Evolutionary conservation across 371 early-diverging fungal species (phyloP), one percentile per base, ranked within the genome.

Genomic region (Dipsacomyces acuminosporus): DNA sequence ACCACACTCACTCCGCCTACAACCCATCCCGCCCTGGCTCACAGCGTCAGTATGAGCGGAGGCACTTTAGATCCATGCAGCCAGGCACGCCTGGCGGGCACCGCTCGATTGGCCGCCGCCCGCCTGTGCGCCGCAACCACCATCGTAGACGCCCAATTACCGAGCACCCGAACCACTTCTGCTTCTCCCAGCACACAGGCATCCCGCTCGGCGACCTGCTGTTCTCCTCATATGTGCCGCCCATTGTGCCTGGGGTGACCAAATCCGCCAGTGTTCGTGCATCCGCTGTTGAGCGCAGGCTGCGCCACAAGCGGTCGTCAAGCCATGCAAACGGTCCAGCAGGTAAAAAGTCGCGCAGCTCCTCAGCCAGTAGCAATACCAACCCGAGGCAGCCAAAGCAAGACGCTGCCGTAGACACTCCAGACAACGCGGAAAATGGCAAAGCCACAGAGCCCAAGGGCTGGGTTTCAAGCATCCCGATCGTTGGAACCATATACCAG

Each of bases 191-290:
- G 35, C 74, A 74, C 46, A 74, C 72, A 14, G 74, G 74, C 3
- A 74, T 74, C n/a, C 55, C 61, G 22, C 54, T 74, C 17, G 33
- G 54, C 33, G 74, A 74, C 35, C 56, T 74, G n/a, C 44, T 74
- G 26, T 74, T 74, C 45, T 74, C 74, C 3, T 74, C 74, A 21
- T 74, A 70, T 24, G 69, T 74, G 24, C 38, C 62, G 38, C 75
- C 72, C 9, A 54, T 71, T 9, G 52, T 61, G 1, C 61, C 71
- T 8, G 63, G 63, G 6, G 64, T 62, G 23, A 48, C 61, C 8
- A 59, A 43, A 6, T 53, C 60, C 0, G 64, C 70, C 22, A 66
- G 51, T 22, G 60, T 40, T 3, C 47, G 57, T 51, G 71, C 61
- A 5, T 44, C 51, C 23, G 61, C 62, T 3, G 49, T 64, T 11